Percentiles rank a stretch among this genome's conserved stretches.
phyloP scores from a whole-genome alignment of 768 basidiomycete species.

The Suillus cothurnatus region DNA sequence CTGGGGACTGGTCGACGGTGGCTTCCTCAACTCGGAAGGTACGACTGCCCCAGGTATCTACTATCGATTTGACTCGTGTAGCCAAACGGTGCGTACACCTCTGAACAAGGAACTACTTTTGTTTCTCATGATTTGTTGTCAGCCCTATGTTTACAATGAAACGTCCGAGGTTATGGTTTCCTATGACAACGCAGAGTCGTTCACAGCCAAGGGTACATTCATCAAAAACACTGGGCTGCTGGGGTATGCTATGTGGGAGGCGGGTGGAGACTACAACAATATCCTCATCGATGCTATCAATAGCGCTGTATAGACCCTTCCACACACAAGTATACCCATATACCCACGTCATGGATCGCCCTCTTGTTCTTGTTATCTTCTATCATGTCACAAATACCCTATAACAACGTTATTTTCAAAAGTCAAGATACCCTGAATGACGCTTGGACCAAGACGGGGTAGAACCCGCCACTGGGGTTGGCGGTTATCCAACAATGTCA shows the following conservation, averaged over 20 bases:
- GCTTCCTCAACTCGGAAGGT: slow-evolving; percentile 52
- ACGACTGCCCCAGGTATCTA: slow-evolving; percentile 53
- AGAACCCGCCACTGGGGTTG: neutral
- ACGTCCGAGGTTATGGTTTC: slow-evolving; percentile 58
- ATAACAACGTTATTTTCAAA: slow-evolving; percentile 11
- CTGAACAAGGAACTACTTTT: neutral
- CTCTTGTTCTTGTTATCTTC: neutral
- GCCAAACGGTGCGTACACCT: slow-evolving; percentile 61
- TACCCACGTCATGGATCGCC: neutral
- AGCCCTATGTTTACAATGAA: slow-evolving; percentile 73
- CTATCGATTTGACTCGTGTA: slow-evolving; percentile 65
- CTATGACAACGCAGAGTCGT: slow-evolving; percentile 65
- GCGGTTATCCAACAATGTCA: neutral
- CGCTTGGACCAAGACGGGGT: neutral
- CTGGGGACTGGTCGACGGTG: slow-evolving; percentile 59
- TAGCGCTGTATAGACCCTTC: slow-evolving; percentile 12
- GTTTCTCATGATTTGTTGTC: slow-evolving; percentile 10
- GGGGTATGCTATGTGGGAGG: slow-evolving; percentile 71
- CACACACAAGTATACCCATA: neutral
- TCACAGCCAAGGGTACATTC: slow-evolving; percentile 57
- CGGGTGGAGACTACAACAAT: slow-evolving; percentile 60
- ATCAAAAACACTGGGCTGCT: slow-evolving; percentile 50
- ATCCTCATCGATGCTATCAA: slow-evolving; percentile 58
- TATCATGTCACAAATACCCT: neutral
- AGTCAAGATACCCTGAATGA: neutral